Percentiles rank a stretch among this genome's conserved stretches.
Conservation (phyloP, 1,139 yeast genomes). For the Yamadazyma sp. region DNA sequence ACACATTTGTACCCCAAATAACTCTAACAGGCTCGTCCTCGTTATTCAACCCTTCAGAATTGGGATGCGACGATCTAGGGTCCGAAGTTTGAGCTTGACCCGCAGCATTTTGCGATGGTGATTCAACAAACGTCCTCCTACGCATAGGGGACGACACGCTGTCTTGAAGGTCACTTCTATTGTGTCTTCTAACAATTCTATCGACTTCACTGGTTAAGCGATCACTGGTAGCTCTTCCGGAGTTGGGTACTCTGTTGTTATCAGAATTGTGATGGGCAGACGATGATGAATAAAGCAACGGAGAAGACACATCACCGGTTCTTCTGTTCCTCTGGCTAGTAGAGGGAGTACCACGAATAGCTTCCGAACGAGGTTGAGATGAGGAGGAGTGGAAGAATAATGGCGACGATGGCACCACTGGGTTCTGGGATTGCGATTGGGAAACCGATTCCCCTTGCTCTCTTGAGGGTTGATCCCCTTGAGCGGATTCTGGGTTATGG, state of each 20-base stretch:
- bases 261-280: slow-evolving; percentile 40
- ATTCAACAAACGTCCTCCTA: slow-evolving; percentile 33
- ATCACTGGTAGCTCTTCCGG: slow-evolving; percentile 28
- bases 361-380: slow-evolving; percentile 48
- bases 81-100: slow-evolving; percentile 3
- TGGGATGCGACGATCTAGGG: slow-evolving; percentile 26
- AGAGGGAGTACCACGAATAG: slow-evolving; percentile 10
- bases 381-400: slow-evolving; percentile 59
- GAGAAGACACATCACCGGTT: slow-evolving; percentile 37
- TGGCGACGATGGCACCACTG: slow-evolving; percentile 67
- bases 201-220: slow-evolving; percentile 44
- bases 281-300: slow-evolving; percentile 47
- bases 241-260: slow-evolving; percentile 17
- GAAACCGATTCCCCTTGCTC: slow-evolving; percentile 27
- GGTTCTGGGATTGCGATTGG: slow-evolving; percentile 31
- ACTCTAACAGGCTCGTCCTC: slow-evolving; percentile 76
- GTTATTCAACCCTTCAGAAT: slow-evolving; percentile 26
- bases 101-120: slow-evolving; percentile 1
- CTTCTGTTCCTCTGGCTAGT: slow-evolving; percentile 22
- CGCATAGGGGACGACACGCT: slow-evolving; percentile 42
- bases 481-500: slow-evolving; percentile 28
- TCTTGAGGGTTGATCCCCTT: slow-evolving; percentile 21
- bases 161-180: slow-evolving; percentile 46
- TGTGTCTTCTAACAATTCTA: slow-evolving; percentile 40
- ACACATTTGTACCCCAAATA: slow-evolving; percentile 98